These are phyloP conservation scores for Aspergillus aculeatinus DNA, from an alignment of 2,329 filamentous ascomycete genomes.

Conservation along the genomic window DNA sequence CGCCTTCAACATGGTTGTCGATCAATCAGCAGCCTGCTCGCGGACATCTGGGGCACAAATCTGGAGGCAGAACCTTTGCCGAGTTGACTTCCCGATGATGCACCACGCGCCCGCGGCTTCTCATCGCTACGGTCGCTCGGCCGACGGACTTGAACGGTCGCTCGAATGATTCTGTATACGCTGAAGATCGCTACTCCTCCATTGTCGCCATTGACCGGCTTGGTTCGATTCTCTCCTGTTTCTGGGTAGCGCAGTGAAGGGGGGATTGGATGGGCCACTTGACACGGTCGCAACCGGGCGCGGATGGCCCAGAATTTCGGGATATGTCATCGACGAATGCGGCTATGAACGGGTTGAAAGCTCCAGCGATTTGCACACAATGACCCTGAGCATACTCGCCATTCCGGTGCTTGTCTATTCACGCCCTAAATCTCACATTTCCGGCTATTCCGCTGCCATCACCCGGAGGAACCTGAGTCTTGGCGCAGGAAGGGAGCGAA, in stretches of 20 bases:
- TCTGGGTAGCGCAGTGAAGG: slow-evolving; percentile 3
- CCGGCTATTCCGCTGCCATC: slow-evolving; percentile 2
- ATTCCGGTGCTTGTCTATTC: background rate
- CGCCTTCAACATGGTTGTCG: background rate
- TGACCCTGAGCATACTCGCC: background rate
- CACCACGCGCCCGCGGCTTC: background rate
- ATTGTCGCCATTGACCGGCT: background rate
- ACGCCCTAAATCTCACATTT: background rate
- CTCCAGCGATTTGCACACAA: background rate
- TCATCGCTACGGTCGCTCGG: background rate
- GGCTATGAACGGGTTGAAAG: slow-evolving; percentile 10
- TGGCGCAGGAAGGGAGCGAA: background rate
- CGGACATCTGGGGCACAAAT: background rate
- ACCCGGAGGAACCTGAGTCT: background rate
- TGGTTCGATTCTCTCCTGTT: background rate
- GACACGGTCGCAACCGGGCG: slow-evolving; percentile 23
- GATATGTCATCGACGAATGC: slow-evolving; percentile 20
- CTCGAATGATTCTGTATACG: background rate
- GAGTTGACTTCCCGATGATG: background rate
- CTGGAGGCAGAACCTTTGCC: background rate
- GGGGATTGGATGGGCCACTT: slow-evolving; percentile 1
- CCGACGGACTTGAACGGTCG: background rate
- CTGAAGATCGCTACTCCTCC: background rate
- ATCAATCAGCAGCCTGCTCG: background rate
- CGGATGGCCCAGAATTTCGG: slow-evolving; percentile 2